A percentile compares a stretch with the other conserved stretches of the same genome.
These are phyloP conservation scores for Microsporum audouinii DNA, from an alignment of 2,329 filamentous ascomycete species.

Conservation along the genomic window DNA sequence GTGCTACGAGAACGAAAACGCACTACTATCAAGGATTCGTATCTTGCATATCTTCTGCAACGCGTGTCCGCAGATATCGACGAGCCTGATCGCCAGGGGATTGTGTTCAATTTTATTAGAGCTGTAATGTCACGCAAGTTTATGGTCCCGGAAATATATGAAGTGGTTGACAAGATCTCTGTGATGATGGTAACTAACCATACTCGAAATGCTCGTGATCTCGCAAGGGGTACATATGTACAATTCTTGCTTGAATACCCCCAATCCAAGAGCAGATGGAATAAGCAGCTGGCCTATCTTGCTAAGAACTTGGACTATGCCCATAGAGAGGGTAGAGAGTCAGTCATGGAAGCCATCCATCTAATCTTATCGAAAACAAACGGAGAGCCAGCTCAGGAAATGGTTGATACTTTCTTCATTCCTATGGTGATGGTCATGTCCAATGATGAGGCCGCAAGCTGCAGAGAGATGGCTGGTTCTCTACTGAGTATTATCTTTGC, in stretches of 20 bases:
- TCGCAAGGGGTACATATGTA: slow-evolving; percentile 80
- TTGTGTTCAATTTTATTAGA: slow-evolving; percentile 88
- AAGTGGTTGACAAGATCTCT: slow-evolving; percentile 78
- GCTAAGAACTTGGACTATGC: slow-evolving; percentile 86
- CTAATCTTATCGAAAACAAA: slow-evolving; percentile 76
- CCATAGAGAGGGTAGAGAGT: slow-evolving; percentile 75
- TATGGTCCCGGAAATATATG: slow-evolving; percentile 78
- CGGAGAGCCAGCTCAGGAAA: slow-evolving; percentile 69
- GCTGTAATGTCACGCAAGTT: slow-evolving; percentile 76
- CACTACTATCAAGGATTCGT: slow-evolving; percentile 64
- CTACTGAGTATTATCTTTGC: slow-evolving; percentile 72
- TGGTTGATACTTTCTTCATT: slow-evolving; percentile 70
- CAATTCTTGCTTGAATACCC: slow-evolving; percentile 93
- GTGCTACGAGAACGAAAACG: slow-evolving; percentile 71
- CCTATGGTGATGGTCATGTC: slow-evolving; percentile 74
- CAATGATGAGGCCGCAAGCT: slow-evolving; percentile 80
- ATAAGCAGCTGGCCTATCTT: slow-evolving; percentile 79
- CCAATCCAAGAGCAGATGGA: slow-evolving; percentile 78
- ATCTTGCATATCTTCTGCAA: slow-evolving; percentile 69
- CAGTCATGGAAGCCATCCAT: slow-evolving; percentile 84
- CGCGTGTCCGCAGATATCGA: slow-evolving; percentile 81
- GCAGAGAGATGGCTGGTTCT: slow-evolving; percentile 67
- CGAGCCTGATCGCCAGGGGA: slow-evolving; percentile 79
- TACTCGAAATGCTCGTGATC: slow-evolving; percentile 72
- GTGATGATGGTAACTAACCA: slow-evolving; percentile 94